Evolutionary conservation across 805 yeast species (phyloP), one percentile per base, ranked within the genome.

Genomic region (Nakazawaea anatomiae): DNA sequence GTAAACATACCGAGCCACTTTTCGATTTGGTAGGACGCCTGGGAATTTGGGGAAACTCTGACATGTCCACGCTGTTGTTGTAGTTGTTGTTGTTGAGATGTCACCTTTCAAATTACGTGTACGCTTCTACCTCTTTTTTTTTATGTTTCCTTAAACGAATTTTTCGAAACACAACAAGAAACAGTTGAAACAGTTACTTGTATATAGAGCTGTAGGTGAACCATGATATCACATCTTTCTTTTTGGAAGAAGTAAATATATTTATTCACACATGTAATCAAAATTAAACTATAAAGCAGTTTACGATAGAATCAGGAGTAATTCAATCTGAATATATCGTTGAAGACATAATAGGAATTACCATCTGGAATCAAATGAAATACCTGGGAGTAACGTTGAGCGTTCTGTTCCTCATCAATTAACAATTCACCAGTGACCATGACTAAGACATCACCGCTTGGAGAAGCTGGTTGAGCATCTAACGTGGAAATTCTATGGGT

Each of bases 381-480:
- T 45, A 89, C 96, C 74, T 94, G 99, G 34, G 98, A 89, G 74
- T 91, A 94, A 73, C 96, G 85, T 72, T 92, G 97, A 52, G 97
- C 82, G 70, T 89, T 90, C 67, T 84, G 87, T 75, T 94, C 98
- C 57, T 92, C 98, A 68, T 94, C 99, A 58, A 86, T 78, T 61
- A 90, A 72, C 58, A 94, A 79, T 70, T 89, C 97, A 57, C 99
- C 99, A 50, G 99, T 94, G 61, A 94, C 97, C 94, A 94, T 85
- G 49, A 92, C 98, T 61, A 94, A 77, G 51, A 94, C 96, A 66
- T 92, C 97, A 55, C 94, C 92, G 60, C 75, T 80, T 53, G 96
- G 89, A 52, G 96, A 86, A 39, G 95, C 96, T 46, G 99, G 99
- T 74, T 94, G 99, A 44, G 98, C 98, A 64, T 94, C 98, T 65